phyloP scores from a whole-genome alignment of 2,329 filamentous ascomycete genomes.

The Aspergillus sp. region DNA sequence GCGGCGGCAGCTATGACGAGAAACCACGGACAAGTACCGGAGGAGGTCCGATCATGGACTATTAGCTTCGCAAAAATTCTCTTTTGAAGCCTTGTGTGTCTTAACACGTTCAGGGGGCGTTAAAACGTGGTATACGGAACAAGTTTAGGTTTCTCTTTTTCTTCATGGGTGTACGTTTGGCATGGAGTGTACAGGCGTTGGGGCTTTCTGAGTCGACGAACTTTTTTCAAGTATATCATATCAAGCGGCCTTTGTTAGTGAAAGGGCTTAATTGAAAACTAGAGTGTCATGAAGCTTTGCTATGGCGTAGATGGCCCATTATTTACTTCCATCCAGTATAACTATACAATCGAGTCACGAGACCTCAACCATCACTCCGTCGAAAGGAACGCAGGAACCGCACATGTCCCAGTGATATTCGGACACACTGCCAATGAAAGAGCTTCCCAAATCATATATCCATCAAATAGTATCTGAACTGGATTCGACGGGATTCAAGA shows the following conservation, averaged over 20 bases:
- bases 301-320: too few relatives aligned
- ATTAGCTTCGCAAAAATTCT: slow-evolving; percentile 22
- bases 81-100: background rate
- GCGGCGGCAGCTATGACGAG: slow-evolving; percentile 23
- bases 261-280: too few relatives aligned
- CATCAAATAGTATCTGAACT: slow-evolving; percentile 43
- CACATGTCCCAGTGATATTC: slow-evolving; percentile 57
- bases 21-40: slow-evolving; percentile 26
- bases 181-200: background rate
- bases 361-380: slow-evolving; percentile 43
- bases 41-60: slow-evolving; percentile 41
- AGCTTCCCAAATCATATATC: slow-evolving; percentile 54
- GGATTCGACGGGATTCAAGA: slow-evolving; percentile 45
- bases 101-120: background rate
- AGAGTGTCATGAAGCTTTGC: too few relatives aligned
- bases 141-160: background rate
- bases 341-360: slow-evolving; percentile 45
- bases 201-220: background rate
- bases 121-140: background rate
- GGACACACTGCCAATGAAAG: slow-evolving; percentile 57
- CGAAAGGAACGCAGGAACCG: slow-evolving; percentile 43
- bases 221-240: too few relatives aligned
- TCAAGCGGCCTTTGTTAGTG: too few relatives aligned
- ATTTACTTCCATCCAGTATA: too few relatives aligned
- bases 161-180: background rate